Evolutionary conservation across 2,329 filamentous ascomycete genomes (phyloP), one percentile per base, ranked within the genome.

Genomic region (Endocalyx cinctus): DNA sequence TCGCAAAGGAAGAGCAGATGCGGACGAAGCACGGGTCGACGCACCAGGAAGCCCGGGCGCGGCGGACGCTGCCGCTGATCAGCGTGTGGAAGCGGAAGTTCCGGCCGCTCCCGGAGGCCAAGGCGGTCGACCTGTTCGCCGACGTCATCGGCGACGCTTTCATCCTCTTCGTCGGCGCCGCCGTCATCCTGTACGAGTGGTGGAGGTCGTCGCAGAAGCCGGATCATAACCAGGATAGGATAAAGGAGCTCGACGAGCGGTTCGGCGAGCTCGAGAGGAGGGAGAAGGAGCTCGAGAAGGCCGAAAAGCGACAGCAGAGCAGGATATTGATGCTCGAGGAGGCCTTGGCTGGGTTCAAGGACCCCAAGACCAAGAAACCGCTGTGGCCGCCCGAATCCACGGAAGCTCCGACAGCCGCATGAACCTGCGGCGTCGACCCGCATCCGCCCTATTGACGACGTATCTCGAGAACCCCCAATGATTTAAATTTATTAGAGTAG

Each of bases 71-170:
- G 7, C 50, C 54, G 4, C 60, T 67, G 29, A 64, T 65, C 27
- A 81, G 69, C 45, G 61, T 82, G 10, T 82, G 79, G 78, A 70
- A 52, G 39, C 71, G 78, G 38, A 77, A 74, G 49, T 82, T 82
- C 50, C 63, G 78, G 32, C 57, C 77, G 6, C 59, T 82, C n/a
- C 76, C 78, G 8, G 78, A 82, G 50, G 66, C 57, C 12, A 82
- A 82, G 57, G 78, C 78, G 7, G 78, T 82, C 10, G 77, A 82
- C 47, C 59, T 82, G 6, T 82, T 82, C 46, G 79, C 78, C 26
- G 78, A 82, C 48, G 77, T 82, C 12, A 61, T 77, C 31, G 78
- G 78, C 25, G 78, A 82, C 43, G 60, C 64, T 12, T 82, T 82
- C 50, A 81, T 82, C 39, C 64, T 82, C 14, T 50, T 67, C 5